Conservation (phyloP, 495 filamentous ascomycete genomes). For the Lineolata rhizophorae region DNA sequence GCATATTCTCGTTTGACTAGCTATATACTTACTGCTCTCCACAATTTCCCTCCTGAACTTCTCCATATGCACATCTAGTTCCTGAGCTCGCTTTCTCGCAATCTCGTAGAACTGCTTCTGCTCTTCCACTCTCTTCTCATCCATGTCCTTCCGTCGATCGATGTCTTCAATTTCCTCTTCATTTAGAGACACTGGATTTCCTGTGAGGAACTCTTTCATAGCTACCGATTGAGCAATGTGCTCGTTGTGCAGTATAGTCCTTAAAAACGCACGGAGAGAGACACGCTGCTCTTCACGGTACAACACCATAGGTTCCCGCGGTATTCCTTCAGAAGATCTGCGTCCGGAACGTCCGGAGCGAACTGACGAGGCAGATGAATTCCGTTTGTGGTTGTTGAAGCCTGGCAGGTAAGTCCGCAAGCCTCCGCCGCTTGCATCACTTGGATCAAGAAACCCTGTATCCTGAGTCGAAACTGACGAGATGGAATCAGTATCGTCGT, state of each 20-base stretch:
- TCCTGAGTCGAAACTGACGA: constrained; percentile 57
- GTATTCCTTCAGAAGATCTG: constrained; percentile 18
- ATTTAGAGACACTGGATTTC: constrained; percentile 41
- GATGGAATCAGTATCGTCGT: constrained; percentile 43
- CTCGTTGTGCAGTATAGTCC: constrained; percentile 61
- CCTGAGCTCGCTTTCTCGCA: constrained; percentile 68
- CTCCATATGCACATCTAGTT: constrained; percentile 96
- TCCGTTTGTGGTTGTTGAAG: constrained; percentile 8
- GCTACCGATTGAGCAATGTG: constrained; percentile 63
- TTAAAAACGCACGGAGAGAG: constrained; percentile 72
- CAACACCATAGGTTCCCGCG: constrained; percentile 24
- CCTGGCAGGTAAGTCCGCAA: constrained; percentile 18
- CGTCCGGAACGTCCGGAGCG: constrained; percentile 20
- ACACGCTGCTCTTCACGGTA: constrained; percentile 83
- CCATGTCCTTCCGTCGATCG: constrained; percentile 52
- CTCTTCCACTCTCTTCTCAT: constrained; percentile 73
- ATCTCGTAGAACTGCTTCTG: constrained; percentile 91
- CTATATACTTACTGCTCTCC: constrained; percentile 40
- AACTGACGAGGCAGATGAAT: constrained; percentile 10
- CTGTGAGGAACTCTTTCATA: constrained; percentile 60
- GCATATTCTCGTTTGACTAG: neutral
- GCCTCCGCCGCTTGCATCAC: too few relatives aligned
- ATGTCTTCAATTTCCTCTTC: constrained; percentile 75
- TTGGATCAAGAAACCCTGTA: too few relatives aligned
- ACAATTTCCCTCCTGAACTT: constrained; percentile 53